These are phyloP conservation scores for Aspergillus hiratsukae DNA, from an alignment of 2,329 filamentous ascomycete species.

Conservation along the genomic window DNA sequence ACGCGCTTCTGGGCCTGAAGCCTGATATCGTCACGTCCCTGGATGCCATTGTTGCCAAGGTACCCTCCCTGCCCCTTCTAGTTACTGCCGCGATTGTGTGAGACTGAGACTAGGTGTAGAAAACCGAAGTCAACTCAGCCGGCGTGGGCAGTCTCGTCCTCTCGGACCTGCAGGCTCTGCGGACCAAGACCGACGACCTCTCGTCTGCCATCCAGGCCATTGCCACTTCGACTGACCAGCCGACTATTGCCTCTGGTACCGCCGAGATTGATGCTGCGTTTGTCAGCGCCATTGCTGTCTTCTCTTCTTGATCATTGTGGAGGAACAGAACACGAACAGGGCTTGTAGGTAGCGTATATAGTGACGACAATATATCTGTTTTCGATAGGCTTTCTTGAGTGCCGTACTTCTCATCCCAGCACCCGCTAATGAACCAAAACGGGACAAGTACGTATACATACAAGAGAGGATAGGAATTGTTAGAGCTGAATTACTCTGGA, in stretches of 20 bases:
- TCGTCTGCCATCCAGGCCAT: slow-evolving; percentile 3
- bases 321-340: background rate
- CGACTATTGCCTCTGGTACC: slow-evolving; percentile 1
- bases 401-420: too few species aligned
- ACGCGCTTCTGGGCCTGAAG: slow-evolving; percentile 2
- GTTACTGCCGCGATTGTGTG: background rate
- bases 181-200: slow-evolving; percentile 3
- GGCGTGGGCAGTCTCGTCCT: slow-evolving; percentile 2
- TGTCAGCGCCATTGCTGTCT: slow-evolving; percentile 4
- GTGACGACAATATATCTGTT: background rate
- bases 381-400: too few species aligned
- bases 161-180: background rate
- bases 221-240: slow-evolving; percentile 4
- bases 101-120: background rate
- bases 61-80: background rate
- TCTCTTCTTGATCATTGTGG: background rate
- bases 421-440: too few species aligned
- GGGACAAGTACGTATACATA: too few species aligned
- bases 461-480: too few species aligned
- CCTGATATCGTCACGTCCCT: slow-evolving; percentile 5
- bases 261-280: slow-evolving; percentile 6
- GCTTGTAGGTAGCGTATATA: background rate
- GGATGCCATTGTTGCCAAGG: slow-evolving; percentile 5
- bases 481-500: too few species aligned
- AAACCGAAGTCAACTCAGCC: slow-evolving; percentile 2